A percentile compares a stretch with the other conserved stretches of the same genome.
Evolutionary conservation across 768 basidiomycete species (phyloP).

Genomic region (Mycena floridula): DNA sequence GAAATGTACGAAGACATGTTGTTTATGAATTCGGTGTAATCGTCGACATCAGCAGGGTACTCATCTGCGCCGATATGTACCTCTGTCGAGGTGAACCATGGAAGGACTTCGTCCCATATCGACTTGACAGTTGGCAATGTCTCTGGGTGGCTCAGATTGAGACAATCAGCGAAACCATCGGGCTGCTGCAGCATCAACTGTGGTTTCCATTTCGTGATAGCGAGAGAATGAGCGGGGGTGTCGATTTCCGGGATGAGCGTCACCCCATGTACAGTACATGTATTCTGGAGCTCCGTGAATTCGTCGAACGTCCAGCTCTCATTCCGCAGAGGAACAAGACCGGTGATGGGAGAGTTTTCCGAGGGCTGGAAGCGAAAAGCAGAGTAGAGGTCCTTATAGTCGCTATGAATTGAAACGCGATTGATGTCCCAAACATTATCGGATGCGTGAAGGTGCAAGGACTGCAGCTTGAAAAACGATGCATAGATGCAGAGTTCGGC

Average conservation of each 20-base stretch:
- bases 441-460: constrained; percentile 36
- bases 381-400: constrained; percentile 35
- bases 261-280: constrained; percentile 30
- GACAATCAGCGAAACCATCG: constrained; percentile 25
- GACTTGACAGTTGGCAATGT: constrained; percentile 35
- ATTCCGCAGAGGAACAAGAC: constrained; percentile 30
- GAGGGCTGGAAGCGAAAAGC: constrained; percentile 35
- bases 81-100: constrained; percentile 31
- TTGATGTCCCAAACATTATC: constrained; percentile 37
- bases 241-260: constrained; percentile 38
- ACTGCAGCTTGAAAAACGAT: constrained; percentile 40
- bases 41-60: constrained; percentile 31
- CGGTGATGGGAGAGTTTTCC: constrained; percentile 22
- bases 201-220: constrained; percentile 39
- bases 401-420: constrained; percentile 24
- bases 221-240: constrained; percentile 37
- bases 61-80: constrained; percentile 44
- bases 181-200: constrained; percentile 27
- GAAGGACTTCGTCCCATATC: constrained; percentile 35
- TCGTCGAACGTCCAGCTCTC: constrained; percentile 31
- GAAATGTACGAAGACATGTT: constrained; percentile 32
- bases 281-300: constrained; percentile 28
- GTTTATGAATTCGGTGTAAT: constrained; percentile 37
- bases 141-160: constrained; percentile 34
- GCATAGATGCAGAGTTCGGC: constrained; percentile 38